Percentiles rank a stretch among this genome's conserved stretches.
These are phyloP conservation scores for Gaeumannomyces sp. DNA, from an alignment of 2,329 filamentous ascomycete species.

Conservation along the genomic window DNA sequence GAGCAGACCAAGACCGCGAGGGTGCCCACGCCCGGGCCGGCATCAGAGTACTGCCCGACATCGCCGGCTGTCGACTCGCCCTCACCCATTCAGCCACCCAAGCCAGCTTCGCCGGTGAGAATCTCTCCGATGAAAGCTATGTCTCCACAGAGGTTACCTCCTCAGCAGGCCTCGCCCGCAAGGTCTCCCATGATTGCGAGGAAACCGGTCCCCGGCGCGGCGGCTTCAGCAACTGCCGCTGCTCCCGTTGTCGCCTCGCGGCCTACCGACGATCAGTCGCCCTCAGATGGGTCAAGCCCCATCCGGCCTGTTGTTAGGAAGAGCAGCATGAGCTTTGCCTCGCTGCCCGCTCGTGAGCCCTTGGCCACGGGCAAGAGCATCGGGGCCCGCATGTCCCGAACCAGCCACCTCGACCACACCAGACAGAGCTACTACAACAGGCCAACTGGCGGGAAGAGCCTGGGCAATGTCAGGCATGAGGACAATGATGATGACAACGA, in stretches of 20 bases:
- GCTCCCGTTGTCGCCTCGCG: conserved; percentile 20
- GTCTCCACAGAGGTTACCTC: not conserved
- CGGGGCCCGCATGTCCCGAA: conserved; percentile 64
- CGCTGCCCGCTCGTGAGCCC: conserved; percentile 84
- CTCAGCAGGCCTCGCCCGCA: conserved; percentile 12
- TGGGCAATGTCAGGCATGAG: conserved; percentile 45
- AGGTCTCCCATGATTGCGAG: conserved; percentile 11
- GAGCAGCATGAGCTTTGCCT: conserved; percentile 91
- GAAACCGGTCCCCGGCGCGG: conserved; percentile 12
- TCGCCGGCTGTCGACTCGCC: conserved; percentile 16
- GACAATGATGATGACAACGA: conserved; percentile 43
- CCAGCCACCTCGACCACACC: conserved; percentile 70
- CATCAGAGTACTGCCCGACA: conserved; percentile 5
- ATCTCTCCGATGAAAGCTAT: not conserved
- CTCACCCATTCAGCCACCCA: conserved; percentile 15
- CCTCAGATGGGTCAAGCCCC: conserved; percentile 67
- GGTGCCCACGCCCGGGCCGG: conserved; percentile 7
- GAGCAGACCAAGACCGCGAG: conserved; percentile 30
- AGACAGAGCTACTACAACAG: conserved; percentile 69
- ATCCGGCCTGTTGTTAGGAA: conserved; percentile 76
- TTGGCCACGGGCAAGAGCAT: conserved; percentile 78
- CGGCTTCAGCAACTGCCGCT: not conserved
- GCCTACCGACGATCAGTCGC: conserved; percentile 36
- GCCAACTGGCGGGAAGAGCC: conserved; percentile 66
- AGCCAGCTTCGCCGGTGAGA: conserved; percentile 4